Base-by-base conservation (phyloP, 2,329 filamentous ascomycete species). In the Hypoxylon sp. region DNA sequence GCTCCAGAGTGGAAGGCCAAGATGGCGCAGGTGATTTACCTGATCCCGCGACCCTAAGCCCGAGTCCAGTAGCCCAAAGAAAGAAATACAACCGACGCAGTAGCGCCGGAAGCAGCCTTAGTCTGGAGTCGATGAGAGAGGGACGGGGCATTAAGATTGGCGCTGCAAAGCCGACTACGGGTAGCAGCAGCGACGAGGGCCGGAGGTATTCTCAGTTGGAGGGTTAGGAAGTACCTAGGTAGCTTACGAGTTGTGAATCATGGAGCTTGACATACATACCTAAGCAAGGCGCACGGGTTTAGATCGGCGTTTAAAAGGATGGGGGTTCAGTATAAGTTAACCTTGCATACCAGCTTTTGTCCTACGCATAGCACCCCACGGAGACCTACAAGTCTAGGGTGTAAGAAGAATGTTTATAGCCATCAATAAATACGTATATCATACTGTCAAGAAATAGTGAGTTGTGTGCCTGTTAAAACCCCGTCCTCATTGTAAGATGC, bases 141-240 rank as follows among this genome's bases (percentile, higher is more conserved):
- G 79, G 76, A 3, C 77, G 79, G 36, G 81, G 81, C 2, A 84
- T 84, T 61, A 80, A 74, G 32, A 75, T 84, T 34, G 81, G 79
- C 6, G 74, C 77, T 5, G 77, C 80, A 25, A 81, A 76, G 63
- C 78, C 78, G 1, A 75, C 74, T 45, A 82, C 80, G 48, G 72
- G 72, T 17, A 70, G 71, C 36, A 75, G 73, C 30, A 74, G 70
- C 23, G 74, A 75, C 34, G 73, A 76, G 19, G 70, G 70, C 13
- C 52, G 60, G 45, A 59, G 58, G 19, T 50, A 45, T 48, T 53
- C 68, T 23, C 49, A 43, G 10, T 38, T 60, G 2, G 41, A 63
- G 11, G 17, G 10, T 14, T 34, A 50, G 9, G 60, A 60, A 9
- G 6, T 25, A 25, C 25, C n/a, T n/a, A 25, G 4, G 34, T 38